A percentile compares a stretch with the other conserved stretches of the same genome.
Evolutionary conservation across 306 rosid species (phyloP).

Genomic region (Lithocarpus polystachyus): DNA sequence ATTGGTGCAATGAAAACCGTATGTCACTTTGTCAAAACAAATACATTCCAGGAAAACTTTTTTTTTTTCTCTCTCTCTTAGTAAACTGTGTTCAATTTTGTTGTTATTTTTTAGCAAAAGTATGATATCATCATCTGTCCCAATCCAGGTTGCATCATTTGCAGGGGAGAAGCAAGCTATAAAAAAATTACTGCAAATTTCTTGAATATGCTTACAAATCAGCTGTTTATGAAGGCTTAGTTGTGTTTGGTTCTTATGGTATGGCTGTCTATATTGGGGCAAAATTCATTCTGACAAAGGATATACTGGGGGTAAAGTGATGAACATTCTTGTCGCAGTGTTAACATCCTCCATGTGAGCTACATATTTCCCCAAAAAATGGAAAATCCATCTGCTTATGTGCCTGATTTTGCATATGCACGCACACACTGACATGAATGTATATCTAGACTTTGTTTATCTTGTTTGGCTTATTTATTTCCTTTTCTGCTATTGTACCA

Average conservation of each 20-base stretch:
- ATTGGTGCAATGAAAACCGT: conserved; percentile 33
- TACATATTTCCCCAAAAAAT: background rate
- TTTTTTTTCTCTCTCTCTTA: background rate
- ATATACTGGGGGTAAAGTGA: conserved; percentile 23
- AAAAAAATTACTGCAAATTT: background rate
- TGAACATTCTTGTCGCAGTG: conserved; percentile 22
- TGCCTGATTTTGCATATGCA: too few relatives aligned
- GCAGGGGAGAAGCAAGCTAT: conserved; percentile 33
- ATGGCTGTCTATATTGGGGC: conserved; percentile 24
- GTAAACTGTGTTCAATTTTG: too few relatives aligned
- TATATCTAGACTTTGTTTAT: too few relatives aligned
- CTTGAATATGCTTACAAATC: conserved; percentile 15
- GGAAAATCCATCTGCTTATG: too few relatives aligned
- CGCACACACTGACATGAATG: too few relatives aligned
- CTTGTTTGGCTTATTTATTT: too few relatives aligned
- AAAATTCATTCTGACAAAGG: conserved; percentile 20
- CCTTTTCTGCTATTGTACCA: background rate
- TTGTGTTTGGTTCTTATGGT: conserved; percentile 5
- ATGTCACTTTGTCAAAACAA: background rate
- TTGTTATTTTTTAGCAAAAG: background rate
- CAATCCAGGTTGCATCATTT: conserved; percentile 26
- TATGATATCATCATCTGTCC: background rate
- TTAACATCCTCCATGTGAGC: conserved; percentile 26
- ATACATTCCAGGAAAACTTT: background rate
- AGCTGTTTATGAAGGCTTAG: conserved; percentile 15